Conservation (phyloP, 306 rosid species). For the Morella rubra region DNA sequence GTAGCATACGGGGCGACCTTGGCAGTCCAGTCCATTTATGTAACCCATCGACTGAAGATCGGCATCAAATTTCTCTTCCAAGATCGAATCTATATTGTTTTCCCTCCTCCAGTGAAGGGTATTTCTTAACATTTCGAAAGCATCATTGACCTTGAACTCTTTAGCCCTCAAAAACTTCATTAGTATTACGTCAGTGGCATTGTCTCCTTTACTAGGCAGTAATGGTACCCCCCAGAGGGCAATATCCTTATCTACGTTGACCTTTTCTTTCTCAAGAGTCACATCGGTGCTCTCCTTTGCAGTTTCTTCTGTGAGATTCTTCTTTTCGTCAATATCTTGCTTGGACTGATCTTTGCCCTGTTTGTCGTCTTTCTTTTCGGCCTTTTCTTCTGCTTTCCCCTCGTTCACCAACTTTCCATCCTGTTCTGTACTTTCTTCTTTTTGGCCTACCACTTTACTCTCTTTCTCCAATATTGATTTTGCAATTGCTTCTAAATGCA, state of each 20-base stretch:
- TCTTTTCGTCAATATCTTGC: not conserved
- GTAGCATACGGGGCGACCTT: constrained; percentile 54
- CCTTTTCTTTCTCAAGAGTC: constrained; percentile 17
- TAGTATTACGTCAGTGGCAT: constrained; percentile 38
- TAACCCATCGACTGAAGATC: constrained; percentile 29
- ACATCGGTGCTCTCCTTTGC: not conserved
- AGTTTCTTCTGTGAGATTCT: not conserved
- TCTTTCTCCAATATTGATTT: not conserved
- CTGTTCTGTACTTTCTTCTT: not conserved
- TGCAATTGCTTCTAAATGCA: constrained; percentile 10
- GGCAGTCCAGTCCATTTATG: constrained; percentile 43
- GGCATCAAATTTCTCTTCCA: constrained; percentile 36
- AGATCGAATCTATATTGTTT: constrained; percentile 36
- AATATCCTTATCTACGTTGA: constrained; percentile 17
- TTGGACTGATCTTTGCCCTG: not conserved
- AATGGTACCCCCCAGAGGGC: constrained; percentile 48
- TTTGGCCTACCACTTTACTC: constrained; percentile 6
- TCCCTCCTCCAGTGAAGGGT: constrained; percentile 55
- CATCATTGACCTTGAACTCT: constrained; percentile 45
- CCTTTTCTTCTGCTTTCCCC: not conserved
- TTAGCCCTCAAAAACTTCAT: constrained; percentile 52
- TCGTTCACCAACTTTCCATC: too few species aligned
- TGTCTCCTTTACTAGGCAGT: constrained; percentile 39
- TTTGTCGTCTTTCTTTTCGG: not conserved
- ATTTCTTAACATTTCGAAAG: constrained; percentile 53